These are phyloP conservation scores for Yamadazyma paraphyllophila DNA, from an alignment of 805 yeast genomes.

Conservation along the genomic window DNA sequence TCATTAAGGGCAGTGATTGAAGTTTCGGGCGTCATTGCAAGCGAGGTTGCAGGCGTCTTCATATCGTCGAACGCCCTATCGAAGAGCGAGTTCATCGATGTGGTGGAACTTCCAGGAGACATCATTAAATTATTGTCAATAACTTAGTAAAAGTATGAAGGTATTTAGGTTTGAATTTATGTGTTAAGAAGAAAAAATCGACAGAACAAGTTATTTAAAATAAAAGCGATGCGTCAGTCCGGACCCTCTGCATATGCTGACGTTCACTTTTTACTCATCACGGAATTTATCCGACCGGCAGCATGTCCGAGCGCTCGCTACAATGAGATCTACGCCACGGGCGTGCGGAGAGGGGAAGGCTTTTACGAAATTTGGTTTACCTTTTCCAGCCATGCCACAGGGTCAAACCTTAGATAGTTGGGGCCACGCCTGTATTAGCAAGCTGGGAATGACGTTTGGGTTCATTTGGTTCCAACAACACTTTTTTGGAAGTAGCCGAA, in stretches of 20 bases:
- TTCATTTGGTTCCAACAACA: too few species aligned
- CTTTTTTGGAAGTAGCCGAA: too few species aligned
- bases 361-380: background rate
- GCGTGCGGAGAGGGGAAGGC: constrained; percentile 3
- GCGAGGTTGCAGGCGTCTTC: constrained; percentile 6
- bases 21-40: constrained; percentile 7
- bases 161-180: background rate
- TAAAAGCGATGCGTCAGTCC: constrained; percentile 3
- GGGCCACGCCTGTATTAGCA: background rate
- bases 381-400: background rate
- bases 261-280: constrained; percentile 3
- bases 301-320: constrained; percentile 3
- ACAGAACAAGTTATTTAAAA: background rate
- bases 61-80: constrained; percentile 1
- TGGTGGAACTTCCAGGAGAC: constrained; percentile 3
- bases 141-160: background rate
- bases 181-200: background rate
- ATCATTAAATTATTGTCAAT: background rate
- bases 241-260: constrained; percentile 6
- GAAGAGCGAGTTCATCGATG: constrained; percentile 7
- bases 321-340: constrained; percentile 4
- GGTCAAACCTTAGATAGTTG: background rate
- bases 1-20: constrained; percentile 1
- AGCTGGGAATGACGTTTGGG: background rate
- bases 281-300: constrained; percentile 6